Evolutionary conservation across 2,329 filamentous ascomycete genomes (phyloP), one percentile per base, ranked within the genome.

Genomic region (Colletotrichum theobromicola): DNA sequence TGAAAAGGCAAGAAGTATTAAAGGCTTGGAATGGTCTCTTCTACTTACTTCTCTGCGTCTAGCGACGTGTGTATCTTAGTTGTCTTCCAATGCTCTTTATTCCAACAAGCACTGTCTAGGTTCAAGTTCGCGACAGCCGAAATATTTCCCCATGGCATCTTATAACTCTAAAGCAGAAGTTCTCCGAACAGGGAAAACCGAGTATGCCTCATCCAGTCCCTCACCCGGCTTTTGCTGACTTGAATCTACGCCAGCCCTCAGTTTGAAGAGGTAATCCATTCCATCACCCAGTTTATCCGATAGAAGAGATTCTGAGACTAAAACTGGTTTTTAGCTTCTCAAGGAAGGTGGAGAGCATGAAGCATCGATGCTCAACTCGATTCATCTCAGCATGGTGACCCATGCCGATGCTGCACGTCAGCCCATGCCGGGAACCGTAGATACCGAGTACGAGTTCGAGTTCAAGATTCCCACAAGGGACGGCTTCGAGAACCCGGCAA

Each of bases 381-480:
- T 37, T 24, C 63, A 53, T 28, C n/a, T 32, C 10, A 24, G 35
- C 3, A 70, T 70, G 50, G 32, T 74, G 13, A 35, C 28, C 10
- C 53, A 58, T 35, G 66, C 61, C 26, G 32, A 61, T 10, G 53
- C 30, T 24, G 35, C 72, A 26, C 30, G 46, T 2, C 53, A 74
- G n/a, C 35, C 67, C 18, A 37, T 58, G 4, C 67, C 71, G 9
- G 37, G 60, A 18, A 70, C 72, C 8, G 21, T 21, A 35, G 35
- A 66, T 32, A 35, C 68, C 13, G 68, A 67, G 12, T 21, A n/a
- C 4, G 72, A 75, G 28, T 64, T 63, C 46, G 69, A 70, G n/a
- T 53, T 66, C 57, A 61, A 65, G 21, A 65, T 75, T n/a, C 69
- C 69, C 6, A 69, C 68, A 32, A 67, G 73, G 42, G 73, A 72